These are phyloP conservation scores for Corynespora cassiicola DNA, from an alignment of 2,329 filamentous ascomycete species.

Conservation along the genomic window DNA sequence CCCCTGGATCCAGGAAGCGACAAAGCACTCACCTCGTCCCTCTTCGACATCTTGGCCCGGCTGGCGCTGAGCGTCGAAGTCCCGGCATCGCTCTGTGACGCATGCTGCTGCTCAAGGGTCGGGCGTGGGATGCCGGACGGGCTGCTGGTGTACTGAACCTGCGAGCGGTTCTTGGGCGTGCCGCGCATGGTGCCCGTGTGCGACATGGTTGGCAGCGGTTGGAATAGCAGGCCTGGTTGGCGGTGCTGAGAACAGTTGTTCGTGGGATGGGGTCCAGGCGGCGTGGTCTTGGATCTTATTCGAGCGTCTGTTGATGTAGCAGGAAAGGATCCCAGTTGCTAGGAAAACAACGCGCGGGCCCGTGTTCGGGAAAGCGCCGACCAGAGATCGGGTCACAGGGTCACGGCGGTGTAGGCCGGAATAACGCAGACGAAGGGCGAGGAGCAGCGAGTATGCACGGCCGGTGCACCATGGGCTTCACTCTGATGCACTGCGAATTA, in stretches of 20 bases:
- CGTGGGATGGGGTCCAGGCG: conserved; percentile 23
- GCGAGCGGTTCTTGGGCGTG: conserved; percentile 68
- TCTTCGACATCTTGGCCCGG: conserved; percentile 93
- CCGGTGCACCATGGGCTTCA: too few species aligned
- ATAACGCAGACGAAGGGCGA: background rate
- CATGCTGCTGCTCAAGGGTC: conserved; percentile 64
- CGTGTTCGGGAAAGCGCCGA: conserved; percentile 20
- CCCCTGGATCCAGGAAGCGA: conserved; percentile 4
- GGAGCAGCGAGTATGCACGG: background rate
- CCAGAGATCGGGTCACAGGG: conserved; percentile 16
- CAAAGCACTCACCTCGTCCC: conserved; percentile 83
- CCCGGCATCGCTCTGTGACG: conserved; percentile 63
- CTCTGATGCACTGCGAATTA: too few species aligned
- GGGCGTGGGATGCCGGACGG: conserved; percentile 77
- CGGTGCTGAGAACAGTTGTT: conserved; percentile 26
- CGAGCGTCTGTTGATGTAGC: conserved; percentile 21
- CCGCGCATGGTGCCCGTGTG: conserved; percentile 71
- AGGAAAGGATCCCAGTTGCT: conserved; percentile 29
- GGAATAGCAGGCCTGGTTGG: conserved; percentile 18
- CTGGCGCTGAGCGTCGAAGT: conserved; percentile 85
- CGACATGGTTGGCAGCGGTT: conserved; percentile 57
- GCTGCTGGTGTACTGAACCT: conserved; percentile 67
- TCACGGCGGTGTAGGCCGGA: background rate
- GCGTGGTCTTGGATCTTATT: conserved; percentile 18
- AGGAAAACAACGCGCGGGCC: conserved; percentile 27